phyloP scores from a whole-genome alignment of 2,329 filamentous ascomycete species.

The Botryotinia convoluta region DNA sequence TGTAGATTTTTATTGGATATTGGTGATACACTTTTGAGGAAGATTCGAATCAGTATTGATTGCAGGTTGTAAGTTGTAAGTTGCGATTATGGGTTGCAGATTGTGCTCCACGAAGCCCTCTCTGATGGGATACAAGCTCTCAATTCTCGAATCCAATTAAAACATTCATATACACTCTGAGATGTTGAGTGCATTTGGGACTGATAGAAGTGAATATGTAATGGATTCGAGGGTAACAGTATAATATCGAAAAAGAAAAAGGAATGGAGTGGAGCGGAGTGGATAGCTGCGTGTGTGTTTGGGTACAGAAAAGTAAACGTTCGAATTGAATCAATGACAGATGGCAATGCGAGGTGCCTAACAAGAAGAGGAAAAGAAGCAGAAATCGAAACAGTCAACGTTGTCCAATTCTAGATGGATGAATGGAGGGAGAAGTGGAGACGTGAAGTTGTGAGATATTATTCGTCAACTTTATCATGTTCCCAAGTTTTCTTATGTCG shows the following conservation, averaged over 20 bases:
- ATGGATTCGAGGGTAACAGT: not conserved
- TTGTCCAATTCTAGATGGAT: not conserved
- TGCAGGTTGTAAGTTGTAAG: not conserved
- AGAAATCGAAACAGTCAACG: not conserved
- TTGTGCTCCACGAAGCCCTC: not conserved
- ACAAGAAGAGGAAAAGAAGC: not conserved
- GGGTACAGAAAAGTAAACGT: not conserved
- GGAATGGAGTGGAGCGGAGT: not conserved
- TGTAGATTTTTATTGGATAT: not conserved
- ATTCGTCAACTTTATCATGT: not conserved
- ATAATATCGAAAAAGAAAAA: not conserved
- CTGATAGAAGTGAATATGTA: not conserved
- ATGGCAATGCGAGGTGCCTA: slow-evolving; percentile 2
- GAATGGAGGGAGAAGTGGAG: not conserved
- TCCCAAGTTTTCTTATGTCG: not conserved
- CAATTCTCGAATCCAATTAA: not conserved
- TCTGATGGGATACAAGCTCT: not conserved
- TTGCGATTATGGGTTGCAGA: not conserved
- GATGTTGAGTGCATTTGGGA: not conserved
- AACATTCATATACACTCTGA: not conserved
- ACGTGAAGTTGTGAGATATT: not conserved
- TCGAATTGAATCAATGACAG: slow-evolving; percentile 3
- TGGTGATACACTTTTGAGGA: not conserved
- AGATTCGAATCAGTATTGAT: not conserved
- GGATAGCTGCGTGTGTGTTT: not conserved